phyloP scores from a whole-genome alignment of 306 rosid genomes.

The Chamaecrista fasciculata region DNA sequence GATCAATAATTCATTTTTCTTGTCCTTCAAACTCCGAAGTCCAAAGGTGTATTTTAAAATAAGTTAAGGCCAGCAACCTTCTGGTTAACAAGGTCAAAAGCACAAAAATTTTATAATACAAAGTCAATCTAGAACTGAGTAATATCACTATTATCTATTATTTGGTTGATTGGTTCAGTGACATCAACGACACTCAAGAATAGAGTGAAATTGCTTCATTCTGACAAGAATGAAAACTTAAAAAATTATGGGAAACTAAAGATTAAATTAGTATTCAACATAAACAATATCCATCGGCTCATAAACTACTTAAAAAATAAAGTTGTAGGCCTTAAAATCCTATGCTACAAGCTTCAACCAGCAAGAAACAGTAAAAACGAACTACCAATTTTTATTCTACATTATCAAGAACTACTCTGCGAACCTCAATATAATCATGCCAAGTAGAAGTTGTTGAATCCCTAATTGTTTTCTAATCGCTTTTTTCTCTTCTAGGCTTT shows the following conservation, averaged over 20 bases:
- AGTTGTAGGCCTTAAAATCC: neutral
- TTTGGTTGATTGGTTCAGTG: neutral
- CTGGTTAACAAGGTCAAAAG: neutral
- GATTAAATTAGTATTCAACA: neutral
- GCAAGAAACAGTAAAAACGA: neutral
- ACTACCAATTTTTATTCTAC: neutral
- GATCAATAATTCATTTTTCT: neutral
- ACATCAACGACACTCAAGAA: neutral
- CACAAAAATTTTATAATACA: neutral
- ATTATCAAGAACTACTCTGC: neutral
- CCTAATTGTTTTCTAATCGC: no score
- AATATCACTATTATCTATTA: neutral
- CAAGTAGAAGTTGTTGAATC: no score
- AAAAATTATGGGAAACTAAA: neutral
- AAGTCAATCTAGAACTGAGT: neutral
- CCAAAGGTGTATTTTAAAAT: neutral
- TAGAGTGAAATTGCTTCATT: neutral
- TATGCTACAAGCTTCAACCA: neutral
- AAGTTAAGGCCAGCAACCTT: neutral
- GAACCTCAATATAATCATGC: conserved; percentile 11
- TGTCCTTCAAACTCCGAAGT: neutral
- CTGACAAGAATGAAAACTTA: neutral
- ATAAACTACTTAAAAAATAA: neutral
- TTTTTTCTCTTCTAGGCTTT: no score
- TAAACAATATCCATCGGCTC: neutral